A percentile compares a stretch with the other conserved stretches of the same genome.
Evolutionary conservation across 176 grass and related monocot species (phyloP).

Genomic region (Bromus sterilis): DNA sequence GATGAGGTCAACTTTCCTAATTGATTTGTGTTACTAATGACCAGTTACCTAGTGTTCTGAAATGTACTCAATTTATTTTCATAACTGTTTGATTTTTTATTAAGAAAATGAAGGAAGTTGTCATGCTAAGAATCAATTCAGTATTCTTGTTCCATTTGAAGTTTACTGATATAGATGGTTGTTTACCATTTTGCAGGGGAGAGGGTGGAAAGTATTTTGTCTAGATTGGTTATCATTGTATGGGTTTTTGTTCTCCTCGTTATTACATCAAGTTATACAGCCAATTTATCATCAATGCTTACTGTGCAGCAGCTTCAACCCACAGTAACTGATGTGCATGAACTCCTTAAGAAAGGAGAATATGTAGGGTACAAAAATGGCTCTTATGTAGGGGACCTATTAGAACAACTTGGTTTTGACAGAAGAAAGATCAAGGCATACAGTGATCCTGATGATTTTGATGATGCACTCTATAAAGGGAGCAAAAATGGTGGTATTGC

Average conservation of each 20-base stretch:
- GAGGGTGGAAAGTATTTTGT: slow-evolving; percentile 42
- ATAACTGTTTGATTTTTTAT: not conserved
- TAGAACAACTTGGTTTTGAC: slow-evolving; percentile 36
- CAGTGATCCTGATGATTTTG: not conserved
- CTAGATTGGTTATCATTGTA: slow-evolving; percentile 27
- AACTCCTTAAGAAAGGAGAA: slow-evolving; percentile 38
- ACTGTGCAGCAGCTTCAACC: slow-evolving; percentile 48
- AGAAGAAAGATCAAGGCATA: slow-evolving; percentile 31
- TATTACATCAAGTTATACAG: slow-evolving; percentile 61
- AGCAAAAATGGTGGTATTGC: slow-evolving; percentile 42
- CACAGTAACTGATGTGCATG: slow-evolving; percentile 28
- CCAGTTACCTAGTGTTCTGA: not conserved
- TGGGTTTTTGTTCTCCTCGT: slow-evolving; percentile 27
- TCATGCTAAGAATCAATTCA: not conserved
- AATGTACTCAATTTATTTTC: not conserved
- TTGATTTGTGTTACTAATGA: not conserved
- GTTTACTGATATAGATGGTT: not conserved
- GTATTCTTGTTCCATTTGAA: not conserved
- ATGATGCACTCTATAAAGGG: slow-evolving; percentile 34
- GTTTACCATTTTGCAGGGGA: slow-evolving; percentile 26
- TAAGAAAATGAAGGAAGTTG: not conserved
- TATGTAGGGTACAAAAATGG: slow-evolving; percentile 30
- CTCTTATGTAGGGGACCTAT: slow-evolving; percentile 32
- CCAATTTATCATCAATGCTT: slow-evolving; percentile 45
- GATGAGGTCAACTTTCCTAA: not conserved